Conservation (phyloP, 2,329 filamentous ascomycete genomes). For the Exophiala xenobiotica region DNA sequence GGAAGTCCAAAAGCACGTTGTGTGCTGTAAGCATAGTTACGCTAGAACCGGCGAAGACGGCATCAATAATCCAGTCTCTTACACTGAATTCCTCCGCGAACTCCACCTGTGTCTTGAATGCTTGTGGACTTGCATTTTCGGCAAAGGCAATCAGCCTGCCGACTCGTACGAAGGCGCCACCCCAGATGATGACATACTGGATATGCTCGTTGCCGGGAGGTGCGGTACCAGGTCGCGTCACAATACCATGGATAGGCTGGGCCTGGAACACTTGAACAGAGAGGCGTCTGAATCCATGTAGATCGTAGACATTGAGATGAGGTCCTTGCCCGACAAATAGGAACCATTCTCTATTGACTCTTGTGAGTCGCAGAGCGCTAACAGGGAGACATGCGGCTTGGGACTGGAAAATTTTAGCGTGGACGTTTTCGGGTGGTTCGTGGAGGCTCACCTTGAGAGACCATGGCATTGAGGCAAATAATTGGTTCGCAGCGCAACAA, state of each 20-base stretch:
- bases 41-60: slow-evolving; percentile 38
- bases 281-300: slow-evolving; percentile 40
- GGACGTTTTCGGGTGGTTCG: not conserved
- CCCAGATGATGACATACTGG: slow-evolving; percentile 59
- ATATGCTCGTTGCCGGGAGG: slow-evolving; percentile 17
- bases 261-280: slow-evolving; percentile 27
- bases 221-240: slow-evolving; percentile 8
- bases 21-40: slow-evolving; percentile 78
- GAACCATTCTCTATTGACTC: slow-evolving; percentile 32
- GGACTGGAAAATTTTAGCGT: slow-evolving; percentile 7
- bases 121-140: too few relatives aligned
- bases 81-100: slow-evolving; percentile 48
- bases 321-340: slow-evolving; percentile 43
- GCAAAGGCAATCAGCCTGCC: slow-evolving; percentile 11
- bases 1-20: slow-evolving; percentile 69
- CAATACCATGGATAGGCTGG: slow-evolving; percentile 23
- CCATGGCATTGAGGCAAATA: slow-evolving; percentile 10
- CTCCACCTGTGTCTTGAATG: too few relatives aligned
- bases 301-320: slow-evolving; percentile 36
- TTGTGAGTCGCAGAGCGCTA: slow-evolving; percentile 40
- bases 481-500: too few relatives aligned
- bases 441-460: slow-evolving; percentile 2
- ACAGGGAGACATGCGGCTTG: slow-evolving; percentile 40
- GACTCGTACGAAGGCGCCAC: slow-evolving; percentile 53
- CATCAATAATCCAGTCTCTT: slow-evolving; percentile 78